Evolutionary conservation across 805 yeast genomes (phyloP), one percentile per base, ranked within the genome.

Genomic region (Starmerella potacharoeniae): DNA sequence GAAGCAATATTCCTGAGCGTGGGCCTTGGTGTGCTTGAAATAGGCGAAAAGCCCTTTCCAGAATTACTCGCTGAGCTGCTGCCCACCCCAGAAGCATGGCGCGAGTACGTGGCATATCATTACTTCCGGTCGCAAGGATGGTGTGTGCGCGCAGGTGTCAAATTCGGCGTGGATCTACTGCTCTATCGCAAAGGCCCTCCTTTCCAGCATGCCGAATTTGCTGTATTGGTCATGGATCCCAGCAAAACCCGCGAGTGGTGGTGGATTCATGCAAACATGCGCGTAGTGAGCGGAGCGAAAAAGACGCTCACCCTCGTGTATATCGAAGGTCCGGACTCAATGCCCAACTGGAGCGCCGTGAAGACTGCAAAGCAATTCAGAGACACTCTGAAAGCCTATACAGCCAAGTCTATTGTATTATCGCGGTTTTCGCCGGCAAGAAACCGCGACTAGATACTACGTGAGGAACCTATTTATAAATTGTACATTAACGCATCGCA

Each of bases 181-280:
- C 73, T 93, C 5, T 93, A 93, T 68, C 80, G 83, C 53, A 74
- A 91, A 55, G 99, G 99, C 0, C 98, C 97, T 8, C 97, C 97
- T 1, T 88, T 90, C 67, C 81, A 84, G 51, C 99, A 93, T 67
- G 97, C 98, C 0, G 95, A 89, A 66, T 86, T 80, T 67, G 86
- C 91, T 6, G 71, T 87, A 3, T 65, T 77, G 47, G 71, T 85
- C 6, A 56, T 80, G 31, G 74, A 77, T 1, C 68, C 71, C 10
- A 62, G 62, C 11, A 72, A 66, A 8, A 53, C 69, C 0, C 69
- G 65, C 37, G 74, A 68, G 56, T 81, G 79, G 77, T 75, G 73
- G 65, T 84, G 90, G 80, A 74, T 79, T 52, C 80, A 87, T 3
- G 76, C 88, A 2, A 67, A 81, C 30, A 81, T 84, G 47, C 77